Evolutionary conservation across 2,329 filamentous ascomycete genomes (phyloP), one percentile per base, ranked within the genome.

Genomic region (Exophiala lecanii-corni): DNA sequence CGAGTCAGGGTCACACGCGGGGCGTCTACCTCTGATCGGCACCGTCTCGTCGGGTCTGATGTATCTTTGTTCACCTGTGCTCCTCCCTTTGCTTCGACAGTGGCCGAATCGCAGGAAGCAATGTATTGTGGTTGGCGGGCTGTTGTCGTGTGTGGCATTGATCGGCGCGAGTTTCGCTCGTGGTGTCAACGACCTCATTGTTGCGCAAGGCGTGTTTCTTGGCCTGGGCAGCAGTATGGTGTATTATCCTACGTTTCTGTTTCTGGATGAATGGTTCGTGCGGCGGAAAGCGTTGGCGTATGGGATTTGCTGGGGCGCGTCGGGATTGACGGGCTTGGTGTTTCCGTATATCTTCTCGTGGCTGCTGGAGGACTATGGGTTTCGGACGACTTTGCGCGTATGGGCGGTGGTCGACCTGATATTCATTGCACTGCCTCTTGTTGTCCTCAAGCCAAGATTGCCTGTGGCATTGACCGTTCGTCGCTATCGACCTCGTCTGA

Each of bases 401-500:
- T 32, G 30, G 30, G n/a, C 30, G 17, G n/a, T 32, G 12, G n/a
- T 32, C 30, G 30, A 32, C n/a, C 30, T 32, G 17, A 13, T 32
- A 13, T 6, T 32, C n/a, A 32, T 32, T 13, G 30, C 30, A 5
- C 12, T 13, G 30, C 12, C 5, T 13, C 30, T 32, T 5, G 5
- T 32, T 16, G 5, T 32, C n/a, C 30, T 32, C 5, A 32, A 13
- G 30, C 30, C 30, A 16, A 5, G 30, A 32, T 13, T 32, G 5
- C 30, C 30, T 13, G 30, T 16, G 5, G 30, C 30, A 5, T 16
- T 6, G 30, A 32, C n/a, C 30, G 30, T 32, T 32, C 30, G n/a
- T 32, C 30, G 30, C 30, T 32, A 32, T 13, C n/a, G 30, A 32
- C 30, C 30, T 32, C 30, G 30, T 32, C 30, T 32, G 30, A 32